phyloP scores from a whole-genome alignment of 352 stramenopile species.

The Phytopythium aichiense region DNA sequence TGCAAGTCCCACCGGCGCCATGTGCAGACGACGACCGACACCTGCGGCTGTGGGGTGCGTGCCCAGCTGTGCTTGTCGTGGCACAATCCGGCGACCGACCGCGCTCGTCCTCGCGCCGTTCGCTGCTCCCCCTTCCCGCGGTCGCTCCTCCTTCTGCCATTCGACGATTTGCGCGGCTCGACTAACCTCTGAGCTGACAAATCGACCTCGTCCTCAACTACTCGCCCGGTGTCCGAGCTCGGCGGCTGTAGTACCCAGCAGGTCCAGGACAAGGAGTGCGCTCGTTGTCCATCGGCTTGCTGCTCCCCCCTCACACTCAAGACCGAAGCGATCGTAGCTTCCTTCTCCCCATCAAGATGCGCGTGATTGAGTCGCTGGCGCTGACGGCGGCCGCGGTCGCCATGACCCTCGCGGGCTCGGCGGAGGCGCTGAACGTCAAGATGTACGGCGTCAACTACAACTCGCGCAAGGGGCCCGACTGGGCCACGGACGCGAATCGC shows the following conservation, averaged over 20 bases:
- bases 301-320: background rate
- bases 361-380: constrained; percentile 4
- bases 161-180: constrained; percentile 8
- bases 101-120: background rate
- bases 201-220: background rate
- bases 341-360: background rate
- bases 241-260: background rate
- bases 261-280: background rate
- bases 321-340: background rate
- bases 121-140: background rate
- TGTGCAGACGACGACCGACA: background rate
- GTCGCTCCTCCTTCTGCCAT: background rate
- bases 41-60: background rate
- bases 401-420: constrained; percentile 4
- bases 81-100: background rate
- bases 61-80: background rate
- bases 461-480: constrained; percentile 53
- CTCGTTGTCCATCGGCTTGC: background rate
- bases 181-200: background rate
- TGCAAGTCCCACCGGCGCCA: background rate
- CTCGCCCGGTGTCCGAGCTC: background rate
- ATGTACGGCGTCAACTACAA: constrained; percentile 81
- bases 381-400: constrained; percentile 11
- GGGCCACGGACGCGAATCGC: constrained; percentile 21
- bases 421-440: constrained; percentile 40